These are phyloP conservation scores for Arthrobotrys sphaeroides DNA, from an alignment of 2,329 filamentous ascomycete genomes.

Conservation along the genomic window DNA sequence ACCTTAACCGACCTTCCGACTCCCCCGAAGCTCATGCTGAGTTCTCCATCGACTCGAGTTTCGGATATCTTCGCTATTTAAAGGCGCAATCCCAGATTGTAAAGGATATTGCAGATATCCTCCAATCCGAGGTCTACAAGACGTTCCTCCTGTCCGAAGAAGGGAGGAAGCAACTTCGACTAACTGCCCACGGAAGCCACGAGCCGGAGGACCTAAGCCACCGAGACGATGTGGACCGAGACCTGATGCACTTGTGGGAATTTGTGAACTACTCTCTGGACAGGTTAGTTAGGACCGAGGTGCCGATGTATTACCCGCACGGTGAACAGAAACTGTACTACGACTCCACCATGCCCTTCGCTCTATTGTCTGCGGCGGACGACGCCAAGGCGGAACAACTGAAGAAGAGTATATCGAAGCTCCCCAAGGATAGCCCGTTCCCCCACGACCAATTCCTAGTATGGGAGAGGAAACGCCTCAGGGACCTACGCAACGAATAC, in stretches of 20 bases:
- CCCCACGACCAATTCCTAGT: slow-evolving; percentile 48
- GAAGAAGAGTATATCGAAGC: slow-evolving; percentile 27
- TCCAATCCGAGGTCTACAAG: slow-evolving; percentile 38
- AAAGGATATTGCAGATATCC: slow-evolving; percentile 46
- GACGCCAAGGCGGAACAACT: slow-evolving; percentile 34
- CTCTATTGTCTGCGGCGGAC: slow-evolving; percentile 32
- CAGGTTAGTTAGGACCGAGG: slow-evolving; percentile 36
- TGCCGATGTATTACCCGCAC: slow-evolving; percentile 51
- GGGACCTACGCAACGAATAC: slow-evolving; percentile 50
- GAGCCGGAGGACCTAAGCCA: slow-evolving; percentile 50
- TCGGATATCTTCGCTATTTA: slow-evolving; percentile 48
- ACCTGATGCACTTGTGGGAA: slow-evolving; percentile 54
- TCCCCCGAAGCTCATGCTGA: slow-evolving; percentile 37
- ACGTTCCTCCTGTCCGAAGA: slow-evolving; percentile 38
- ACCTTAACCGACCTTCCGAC: slow-evolving; percentile 40
- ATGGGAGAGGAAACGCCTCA: slow-evolving; percentile 42
- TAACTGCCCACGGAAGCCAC: slow-evolving; percentile 50
- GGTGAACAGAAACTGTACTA: slow-evolving; percentile 35
- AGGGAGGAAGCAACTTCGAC: slow-evolving; percentile 44
- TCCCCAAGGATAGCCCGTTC: slow-evolving; percentile 40
- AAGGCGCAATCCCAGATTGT: slow-evolving; percentile 42
- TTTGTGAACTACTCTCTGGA: slow-evolving; percentile 51
- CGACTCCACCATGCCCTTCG: slow-evolving; percentile 36
- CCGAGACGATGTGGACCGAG: slow-evolving; percentile 46
- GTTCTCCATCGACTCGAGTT: slow-evolving; percentile 41